Conservation (phyloP, 345 rosid genomes). For the Eucalyptus microcorys region DNA sequence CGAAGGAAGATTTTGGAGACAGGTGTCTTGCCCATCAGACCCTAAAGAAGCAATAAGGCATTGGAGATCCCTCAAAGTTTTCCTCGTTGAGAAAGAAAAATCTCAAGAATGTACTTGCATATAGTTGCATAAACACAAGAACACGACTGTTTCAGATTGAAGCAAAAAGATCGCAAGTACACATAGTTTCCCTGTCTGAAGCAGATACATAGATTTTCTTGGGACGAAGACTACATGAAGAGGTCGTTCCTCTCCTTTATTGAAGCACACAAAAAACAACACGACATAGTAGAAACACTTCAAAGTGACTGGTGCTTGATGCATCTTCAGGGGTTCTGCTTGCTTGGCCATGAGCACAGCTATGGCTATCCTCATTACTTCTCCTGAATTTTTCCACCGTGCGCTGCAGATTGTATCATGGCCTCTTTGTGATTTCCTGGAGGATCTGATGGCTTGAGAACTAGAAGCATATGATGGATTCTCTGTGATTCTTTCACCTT, state of each 20-base stretch:
- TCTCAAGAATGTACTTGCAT: not conserved
- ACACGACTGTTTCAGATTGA: not conserved
- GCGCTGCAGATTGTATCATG: not conserved
- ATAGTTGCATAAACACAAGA: not conserved
- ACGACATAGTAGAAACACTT: not conserved
- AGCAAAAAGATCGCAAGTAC: not conserved
- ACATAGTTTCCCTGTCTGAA: not conserved
- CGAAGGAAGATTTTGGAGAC: not conserved
- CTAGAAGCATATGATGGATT: not conserved
- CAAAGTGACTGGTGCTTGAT: not conserved
- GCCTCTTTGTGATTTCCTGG: not conserved
- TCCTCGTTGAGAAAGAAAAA: not conserved
- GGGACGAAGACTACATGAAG: not conserved
- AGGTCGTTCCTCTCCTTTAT: not conserved
- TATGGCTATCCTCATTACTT: not conserved
- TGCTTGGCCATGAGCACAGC: not conserved
- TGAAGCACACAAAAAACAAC: not conserved
- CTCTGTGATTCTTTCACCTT: not conserved
- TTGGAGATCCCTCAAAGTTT: not conserved
- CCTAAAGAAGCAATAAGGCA: not conserved
- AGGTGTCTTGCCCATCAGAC: not conserved
- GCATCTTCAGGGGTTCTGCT: not conserved
- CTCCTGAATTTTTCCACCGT: not conserved
- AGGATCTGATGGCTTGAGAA: not conserved
- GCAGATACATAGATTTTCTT: not conserved